These are phyloP conservation scores for Rhynchospora pubera DNA, from an alignment of 176 grass and related monocot genomes.

Conservation along the genomic window DNA sequence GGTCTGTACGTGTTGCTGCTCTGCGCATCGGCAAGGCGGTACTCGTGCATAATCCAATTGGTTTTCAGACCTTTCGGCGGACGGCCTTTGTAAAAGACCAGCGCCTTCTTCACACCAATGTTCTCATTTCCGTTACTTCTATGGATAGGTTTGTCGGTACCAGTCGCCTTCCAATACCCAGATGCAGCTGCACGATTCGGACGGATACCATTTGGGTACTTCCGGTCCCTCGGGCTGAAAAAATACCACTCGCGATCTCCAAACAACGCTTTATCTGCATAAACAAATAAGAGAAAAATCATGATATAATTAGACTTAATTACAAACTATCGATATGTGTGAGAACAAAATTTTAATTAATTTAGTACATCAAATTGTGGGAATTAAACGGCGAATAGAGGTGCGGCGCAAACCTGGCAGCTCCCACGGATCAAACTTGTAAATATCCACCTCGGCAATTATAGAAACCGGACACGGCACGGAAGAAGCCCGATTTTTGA, in stretches of 20 bases:
- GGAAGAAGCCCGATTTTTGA: conserved; percentile 14
- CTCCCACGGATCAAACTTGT: conserved; percentile 26
- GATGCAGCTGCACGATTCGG: conserved; percentile 15
- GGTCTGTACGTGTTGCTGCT: conserved; percentile 21
- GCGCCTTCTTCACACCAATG: conserved; percentile 19
- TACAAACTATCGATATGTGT: background rate
- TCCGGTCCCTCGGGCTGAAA: conserved; percentile 20
- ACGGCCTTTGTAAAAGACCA: conserved; percentile 20
- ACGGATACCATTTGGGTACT: conserved; percentile 15
- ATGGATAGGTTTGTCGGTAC: conserved; percentile 19
- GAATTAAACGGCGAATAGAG: background rate
- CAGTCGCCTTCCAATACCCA: conserved; percentile 19
- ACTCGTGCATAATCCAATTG: conserved; percentile 60
- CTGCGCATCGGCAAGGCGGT: conserved; percentile 31
- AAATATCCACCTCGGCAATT: conserved; percentile 23
- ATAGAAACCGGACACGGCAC: conserved; percentile 6
- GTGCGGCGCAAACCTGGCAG: background rate
- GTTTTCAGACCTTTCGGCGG: conserved; percentile 22
- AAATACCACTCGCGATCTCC: conserved; percentile 21
- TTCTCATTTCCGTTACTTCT: conserved; percentile 12
- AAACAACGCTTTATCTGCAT: conserved; percentile 9
- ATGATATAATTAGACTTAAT: background rate
- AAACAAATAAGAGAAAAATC: background rate
- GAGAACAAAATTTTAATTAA: background rate
- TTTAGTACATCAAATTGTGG: background rate